Base-by-base conservation (phyloP, 495 filamentous ascomycete species). In the Cryomyces antarcticus region DNA sequence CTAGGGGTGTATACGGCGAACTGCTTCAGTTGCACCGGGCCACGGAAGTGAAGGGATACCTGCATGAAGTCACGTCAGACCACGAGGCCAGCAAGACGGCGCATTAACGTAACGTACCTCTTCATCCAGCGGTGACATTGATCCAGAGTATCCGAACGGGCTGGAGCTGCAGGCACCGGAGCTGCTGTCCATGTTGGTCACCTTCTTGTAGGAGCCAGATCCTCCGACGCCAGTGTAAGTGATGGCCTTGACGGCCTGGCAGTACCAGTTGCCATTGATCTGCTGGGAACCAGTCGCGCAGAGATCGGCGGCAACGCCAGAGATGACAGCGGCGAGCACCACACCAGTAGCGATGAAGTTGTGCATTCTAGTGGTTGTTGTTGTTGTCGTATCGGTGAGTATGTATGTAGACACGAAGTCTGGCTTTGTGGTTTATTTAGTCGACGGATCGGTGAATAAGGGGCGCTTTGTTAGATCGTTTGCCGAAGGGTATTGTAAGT, bases 11-110 rank as follows among this genome's bases (percentile, higher is more conserved):
- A 84, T 27, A 73, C 71, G 5, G 77, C 80, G 30, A 83, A 55
- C 42, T 78, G 62, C 46, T 72, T 70, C 10, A 85, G 49, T 5
- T 62, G 45, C 39, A 80, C 49, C 3, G 80, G 80, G 7, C 78
- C 80, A 33, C 79, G 74, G 53, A 85, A 69, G 51, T 81, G 74
- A 38, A 82, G 40, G 0, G 77, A 78, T 30, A 83, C 55, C 80
- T 82, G 41, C 28, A 28, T 11, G 17, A 6, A 33, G 30, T 31
- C 35, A 4, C 3, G 6, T 24, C 17, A 24, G 17, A 24, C 17
- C 17, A 39, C 13, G 12, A 11, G 29, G 10, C 17, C 17, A 24
- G 17, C 17, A 24, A 24, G 17, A 24, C 17, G 17, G 17, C 17
- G 17, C 17, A 24, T 24, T 24, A 24, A 24, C 17, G 17, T 24